Conservation (phyloP, 768 basidiomycete genomes). For the Filobasidium floriforme region DNA sequence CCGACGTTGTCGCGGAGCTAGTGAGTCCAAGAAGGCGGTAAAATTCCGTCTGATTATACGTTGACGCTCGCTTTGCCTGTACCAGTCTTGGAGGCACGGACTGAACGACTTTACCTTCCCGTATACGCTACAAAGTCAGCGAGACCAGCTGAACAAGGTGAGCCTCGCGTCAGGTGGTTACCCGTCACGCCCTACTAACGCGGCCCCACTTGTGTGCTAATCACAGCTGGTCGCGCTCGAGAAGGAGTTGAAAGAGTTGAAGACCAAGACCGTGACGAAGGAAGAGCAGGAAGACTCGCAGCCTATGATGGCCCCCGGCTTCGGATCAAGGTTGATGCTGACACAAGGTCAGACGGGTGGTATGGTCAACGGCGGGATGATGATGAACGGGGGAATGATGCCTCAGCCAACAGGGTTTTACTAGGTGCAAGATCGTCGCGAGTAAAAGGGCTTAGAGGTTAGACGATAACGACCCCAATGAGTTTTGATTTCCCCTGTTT, state of each 20-base stretch:
- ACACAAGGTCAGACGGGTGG: slow-evolving; percentile 32
- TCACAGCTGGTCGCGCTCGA: slow-evolving; percentile 67
- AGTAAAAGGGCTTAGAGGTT: slow-evolving; percentile 7
- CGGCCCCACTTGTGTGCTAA: slow-evolving; percentile 20
- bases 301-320: slow-evolving; percentile 78
- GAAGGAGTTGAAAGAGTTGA: slow-evolving; percentile 79
- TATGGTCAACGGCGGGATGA: slow-evolving; percentile 18
- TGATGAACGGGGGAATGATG: slow-evolving; percentile 25
- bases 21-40: slow-evolving; percentile 23
- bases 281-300: slow-evolving; percentile 79
- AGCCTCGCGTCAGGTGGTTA: background rate
- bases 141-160: slow-evolving; percentile 47
- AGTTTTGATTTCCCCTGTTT: slow-evolving; percentile 7
- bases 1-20: slow-evolving; percentile 86
- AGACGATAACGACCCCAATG: slow-evolving; percentile 9
- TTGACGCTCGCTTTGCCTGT: background rate
- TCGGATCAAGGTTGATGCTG: slow-evolving; percentile 40
- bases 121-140: slow-evolving; percentile 79
- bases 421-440: slow-evolving; percentile 7
- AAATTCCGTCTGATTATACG: background rate
- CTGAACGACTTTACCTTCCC: slow-evolving; percentile 98
- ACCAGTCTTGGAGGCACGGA: slow-evolving; percentile 79
- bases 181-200: slow-evolving; percentile 2
- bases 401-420: slow-evolving; percentile 31
- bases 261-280: slow-evolving; percentile 78